Conservation (phyloP, 2,329 filamentous ascomycete genomes). For the Penicillium crustosum region DNA sequence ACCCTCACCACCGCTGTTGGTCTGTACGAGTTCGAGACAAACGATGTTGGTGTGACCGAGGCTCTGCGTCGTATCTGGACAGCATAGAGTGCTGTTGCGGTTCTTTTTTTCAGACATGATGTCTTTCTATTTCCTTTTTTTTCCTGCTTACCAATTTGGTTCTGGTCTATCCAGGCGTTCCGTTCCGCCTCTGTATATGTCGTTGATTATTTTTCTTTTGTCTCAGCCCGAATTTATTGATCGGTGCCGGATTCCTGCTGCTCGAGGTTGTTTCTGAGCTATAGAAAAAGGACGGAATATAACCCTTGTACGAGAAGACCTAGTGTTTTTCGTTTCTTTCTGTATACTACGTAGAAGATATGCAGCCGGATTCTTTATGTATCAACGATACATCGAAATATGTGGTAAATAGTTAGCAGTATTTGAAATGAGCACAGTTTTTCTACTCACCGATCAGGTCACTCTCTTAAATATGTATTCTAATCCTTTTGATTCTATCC, state of each 20-base stretch:
- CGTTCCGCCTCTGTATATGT: slow-evolving; percentile 39
- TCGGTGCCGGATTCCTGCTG: slow-evolving; percentile 19
- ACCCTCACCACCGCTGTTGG: slow-evolving; percentile 82
- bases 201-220: slow-evolving; percentile 25
- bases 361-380: too few relatives aligned
- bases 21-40: slow-evolving; percentile 98
- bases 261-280: slow-evolving; percentile 17
- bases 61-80: slow-evolving; percentile 86
- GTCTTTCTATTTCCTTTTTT: slow-evolving; percentile 26
- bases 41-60: slow-evolving; percentile 92
- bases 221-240: slow-evolving; percentile 18
- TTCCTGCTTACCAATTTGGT: slow-evolving; percentile 17
- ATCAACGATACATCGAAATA: neutral
- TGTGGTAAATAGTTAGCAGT: neutral
- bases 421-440: neutral
- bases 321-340: neutral
- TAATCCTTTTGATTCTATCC: neutral
- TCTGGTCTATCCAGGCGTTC: slow-evolving; percentile 32
- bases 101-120: slow-evolving; percentile 11
- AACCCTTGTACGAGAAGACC: slow-evolving; percentile 16
- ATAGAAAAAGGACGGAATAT: slow-evolving; percentile 23
- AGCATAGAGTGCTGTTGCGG: slow-evolving; percentile 50
- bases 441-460: neutral
- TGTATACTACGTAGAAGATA: neutral
- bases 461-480: neutral